phyloP scores from a whole-genome alignment of 2,329 filamentous ascomycete species.

The Trichoderma arundinaceum region DNA sequence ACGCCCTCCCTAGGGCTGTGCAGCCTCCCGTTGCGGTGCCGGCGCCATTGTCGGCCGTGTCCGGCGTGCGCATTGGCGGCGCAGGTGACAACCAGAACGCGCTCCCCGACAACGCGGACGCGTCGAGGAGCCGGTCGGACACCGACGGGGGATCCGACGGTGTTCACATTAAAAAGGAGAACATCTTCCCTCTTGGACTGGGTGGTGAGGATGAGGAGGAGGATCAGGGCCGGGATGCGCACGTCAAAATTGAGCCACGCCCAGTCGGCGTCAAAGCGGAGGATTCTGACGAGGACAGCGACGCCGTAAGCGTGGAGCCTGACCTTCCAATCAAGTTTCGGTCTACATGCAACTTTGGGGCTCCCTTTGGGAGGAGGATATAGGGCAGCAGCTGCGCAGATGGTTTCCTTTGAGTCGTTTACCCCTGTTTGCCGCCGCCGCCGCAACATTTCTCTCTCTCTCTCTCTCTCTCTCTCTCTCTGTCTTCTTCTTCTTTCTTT shows the following conservation, averaged over 20 bases:
- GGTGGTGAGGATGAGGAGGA: background rate
- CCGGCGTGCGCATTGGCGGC: slow-evolving; percentile 28
- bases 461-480: background rate
- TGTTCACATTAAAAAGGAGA: background rate
- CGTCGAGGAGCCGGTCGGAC: background rate
- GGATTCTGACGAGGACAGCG: background rate
- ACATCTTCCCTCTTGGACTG: background rate
- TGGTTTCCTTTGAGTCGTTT: background rate
- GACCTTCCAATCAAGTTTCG: slow-evolving; percentile 55
- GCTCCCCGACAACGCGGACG: slow-evolving; percentile 32
- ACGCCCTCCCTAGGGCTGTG: slow-evolving; percentile 52
- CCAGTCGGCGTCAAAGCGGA: background rate
- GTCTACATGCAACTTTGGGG: slow-evolving; percentile 55
- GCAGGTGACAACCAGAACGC: slow-evolving; percentile 37
- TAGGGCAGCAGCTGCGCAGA: background rate
- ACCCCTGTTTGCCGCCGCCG: background rate
- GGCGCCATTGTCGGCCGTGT: slow-evolving; percentile 16
- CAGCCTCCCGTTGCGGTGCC: slow-evolving; percentile 42
- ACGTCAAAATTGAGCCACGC: background rate
- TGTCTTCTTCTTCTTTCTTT: background rate
- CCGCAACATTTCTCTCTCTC: background rate
- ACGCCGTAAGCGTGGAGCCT: slow-evolving; percentile 39
- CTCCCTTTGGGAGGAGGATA: slow-evolving; percentile 50
- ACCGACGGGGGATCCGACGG: background rate
- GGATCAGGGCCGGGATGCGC: background rate